phyloP scores from a whole-genome alignment of 2,329 filamentous ascomycete species.

The Venturiaceae sp. region DNA sequence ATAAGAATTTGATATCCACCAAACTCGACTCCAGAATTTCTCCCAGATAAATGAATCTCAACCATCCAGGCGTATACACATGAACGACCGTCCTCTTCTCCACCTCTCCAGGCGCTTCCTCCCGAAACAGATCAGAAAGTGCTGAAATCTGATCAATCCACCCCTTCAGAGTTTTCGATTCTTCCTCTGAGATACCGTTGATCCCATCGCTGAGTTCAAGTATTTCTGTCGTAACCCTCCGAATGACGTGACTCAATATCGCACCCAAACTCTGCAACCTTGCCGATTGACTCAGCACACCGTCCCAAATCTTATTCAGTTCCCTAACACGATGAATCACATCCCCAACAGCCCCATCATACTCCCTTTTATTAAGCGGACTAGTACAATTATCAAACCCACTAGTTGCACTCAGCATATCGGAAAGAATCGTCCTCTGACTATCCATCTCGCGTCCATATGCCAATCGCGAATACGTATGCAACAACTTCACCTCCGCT shows the following conservation, averaged over 20 bases:
- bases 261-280: constrained; percentile 53
- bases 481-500: constrained; percentile 44
- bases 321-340: constrained; percentile 47
- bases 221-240: constrained; percentile 52
- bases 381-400: constrained; percentile 51
- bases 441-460: constrained; percentile 57
- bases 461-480: constrained; percentile 49
- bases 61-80: constrained; percentile 53
- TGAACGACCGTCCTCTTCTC: constrained; percentile 44
- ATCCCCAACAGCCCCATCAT: constrained; percentile 48
- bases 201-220: constrained; percentile 44
- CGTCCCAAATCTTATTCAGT: constrained; percentile 47
- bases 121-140: constrained; percentile 47
- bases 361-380: constrained; percentile 48
- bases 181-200: constrained; percentile 49
- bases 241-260: constrained; percentile 45
- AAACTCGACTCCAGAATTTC: constrained; percentile 54
- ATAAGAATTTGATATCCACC: constrained; percentile 56
- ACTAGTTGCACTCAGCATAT: constrained; percentile 53
- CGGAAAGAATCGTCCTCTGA: constrained; percentile 51
- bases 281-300: constrained; percentile 48
- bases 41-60: constrained; percentile 54
- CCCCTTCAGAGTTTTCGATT: constrained; percentile 47
- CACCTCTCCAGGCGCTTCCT: constrained; percentile 21
- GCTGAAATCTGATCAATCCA: constrained; percentile 47